phyloP scores from a whole-genome alignment of 2,329 filamentous ascomycete genomes.

The Fusarium foetens region DNA sequence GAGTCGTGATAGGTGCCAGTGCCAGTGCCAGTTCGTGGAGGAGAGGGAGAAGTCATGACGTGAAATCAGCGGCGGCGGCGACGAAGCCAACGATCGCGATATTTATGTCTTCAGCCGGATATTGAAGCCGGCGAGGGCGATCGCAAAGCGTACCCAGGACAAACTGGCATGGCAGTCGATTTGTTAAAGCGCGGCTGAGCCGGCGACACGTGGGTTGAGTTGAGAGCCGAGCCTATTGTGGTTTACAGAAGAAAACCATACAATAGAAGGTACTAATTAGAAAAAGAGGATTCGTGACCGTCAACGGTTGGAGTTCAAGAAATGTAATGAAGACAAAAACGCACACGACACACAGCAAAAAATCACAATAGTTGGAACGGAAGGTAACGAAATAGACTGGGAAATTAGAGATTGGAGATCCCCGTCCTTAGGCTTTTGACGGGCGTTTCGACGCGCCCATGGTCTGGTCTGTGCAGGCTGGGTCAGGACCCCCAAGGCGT shows the following conservation, averaged over 20 bases:
- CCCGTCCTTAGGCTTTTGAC: constrained; percentile 10
- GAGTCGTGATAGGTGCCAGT: constrained; percentile 36
- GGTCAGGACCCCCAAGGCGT: not conserved
- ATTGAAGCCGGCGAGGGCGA: constrained; percentile 39
- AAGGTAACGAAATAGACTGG: not conserved
- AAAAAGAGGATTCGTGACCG: not conserved
- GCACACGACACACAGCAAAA: constrained; percentile 1
- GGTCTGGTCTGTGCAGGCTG: constrained; percentile 26
- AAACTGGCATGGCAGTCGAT: constrained; percentile 41
- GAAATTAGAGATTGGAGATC: constrained; percentile 19
- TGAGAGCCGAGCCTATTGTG: not conserved
- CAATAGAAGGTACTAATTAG: not conserved
- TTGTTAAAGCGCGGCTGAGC: constrained; percentile 32
- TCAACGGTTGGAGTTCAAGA: not conserved
- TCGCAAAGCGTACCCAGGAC: constrained; percentile 35
- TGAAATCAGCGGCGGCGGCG: constrained; percentile 6
- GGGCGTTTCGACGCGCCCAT: constrained; percentile 24
- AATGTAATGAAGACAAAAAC: not conserved
- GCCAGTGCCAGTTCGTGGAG: constrained; percentile 39
- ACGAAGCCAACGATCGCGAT: constrained; percentile 11
- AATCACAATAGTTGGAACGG: not conserved
- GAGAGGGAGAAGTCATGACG: constrained; percentile 45
- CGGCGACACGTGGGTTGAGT: constrained; percentile 25
- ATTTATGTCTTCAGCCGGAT: constrained; percentile 30
- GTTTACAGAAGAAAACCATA: not conserved